Percentiles rank a stretch among this genome's conserved stretches.
phyloP scores from a whole-genome alignment of 306 rosid genomes.

The Biancaea sappan region DNA sequence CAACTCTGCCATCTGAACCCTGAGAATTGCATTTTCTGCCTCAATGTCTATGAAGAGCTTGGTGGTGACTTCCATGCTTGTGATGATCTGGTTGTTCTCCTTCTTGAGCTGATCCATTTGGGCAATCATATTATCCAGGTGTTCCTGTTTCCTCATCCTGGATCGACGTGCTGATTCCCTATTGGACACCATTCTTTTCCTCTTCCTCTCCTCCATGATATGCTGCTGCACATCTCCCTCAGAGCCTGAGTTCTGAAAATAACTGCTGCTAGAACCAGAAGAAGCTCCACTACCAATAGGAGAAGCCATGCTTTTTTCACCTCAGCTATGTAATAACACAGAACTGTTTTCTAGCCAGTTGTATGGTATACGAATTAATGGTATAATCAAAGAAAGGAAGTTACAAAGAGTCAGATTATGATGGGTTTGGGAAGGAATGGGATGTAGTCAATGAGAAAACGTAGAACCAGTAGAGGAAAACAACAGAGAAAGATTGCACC shows the following conservation, averaged over 20 bases:
- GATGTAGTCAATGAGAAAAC: conserved; percentile 57
- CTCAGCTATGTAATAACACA: neutral
- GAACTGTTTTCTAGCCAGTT: conserved; percentile 4
- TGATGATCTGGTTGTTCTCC: conserved; percentile 58
- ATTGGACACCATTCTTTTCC: conserved; percentile 86
- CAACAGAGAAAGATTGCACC: conserved; percentile 91
- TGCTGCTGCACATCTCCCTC: conserved; percentile 52
- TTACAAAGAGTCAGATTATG: neutral
- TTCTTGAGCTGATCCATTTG: conserved; percentile 50
- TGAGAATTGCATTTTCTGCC: conserved; percentile 72
- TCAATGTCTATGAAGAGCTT: conserved; percentile 56
- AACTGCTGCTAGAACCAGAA: conserved; percentile 46
- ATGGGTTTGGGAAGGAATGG: neutral
- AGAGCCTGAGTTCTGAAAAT: conserved; percentile 54
- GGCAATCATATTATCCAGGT: conserved; percentile 52
- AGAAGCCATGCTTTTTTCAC: conserved; percentile 29
- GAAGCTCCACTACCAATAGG: conserved; percentile 60
- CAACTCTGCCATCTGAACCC: conserved; percentile 79
- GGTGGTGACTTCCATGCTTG: conserved; percentile 47
- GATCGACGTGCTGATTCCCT: conserved; percentile 86
- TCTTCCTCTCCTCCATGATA: conserved; percentile 65
- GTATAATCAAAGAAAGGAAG: neutral
- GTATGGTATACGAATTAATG: neutral
- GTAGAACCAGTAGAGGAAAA: conserved; percentile 95
- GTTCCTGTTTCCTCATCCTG: conserved; percentile 74